Conservation (phyloP, 192 early-diverging fungal genomes). For the Dimargaris cristalligena region DNA sequence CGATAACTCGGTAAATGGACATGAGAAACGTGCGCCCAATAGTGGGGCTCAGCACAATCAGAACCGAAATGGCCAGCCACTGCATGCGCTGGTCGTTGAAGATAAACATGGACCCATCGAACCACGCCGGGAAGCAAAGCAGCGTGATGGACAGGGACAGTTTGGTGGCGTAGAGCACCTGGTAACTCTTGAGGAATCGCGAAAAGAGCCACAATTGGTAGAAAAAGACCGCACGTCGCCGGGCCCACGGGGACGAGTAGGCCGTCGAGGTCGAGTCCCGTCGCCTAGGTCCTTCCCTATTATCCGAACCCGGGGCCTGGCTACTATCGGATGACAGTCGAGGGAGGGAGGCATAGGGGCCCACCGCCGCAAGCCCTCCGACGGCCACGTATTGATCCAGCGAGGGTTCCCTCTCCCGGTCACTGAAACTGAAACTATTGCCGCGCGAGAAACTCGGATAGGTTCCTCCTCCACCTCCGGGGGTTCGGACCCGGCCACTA, state of each 20-base stretch:
- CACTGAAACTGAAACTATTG: not conserved
- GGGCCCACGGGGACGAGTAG: not conserved
- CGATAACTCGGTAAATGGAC: constrained; percentile 3
- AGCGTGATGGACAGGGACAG: not conserved
- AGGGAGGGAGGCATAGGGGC: not conserved
- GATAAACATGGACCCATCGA: not conserved
- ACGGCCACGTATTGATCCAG: not conserved
- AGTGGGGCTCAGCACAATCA: constrained; percentile 3
- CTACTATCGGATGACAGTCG: not conserved
- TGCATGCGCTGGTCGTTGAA: not conserved
- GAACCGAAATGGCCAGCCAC: not conserved
- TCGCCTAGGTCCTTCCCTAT: not conserved
- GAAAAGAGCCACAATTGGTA: constrained; percentile 1
- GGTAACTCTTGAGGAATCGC: not conserved
- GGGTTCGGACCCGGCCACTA: not conserved
- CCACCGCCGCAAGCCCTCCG: not conserved
- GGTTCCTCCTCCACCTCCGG: not conserved
- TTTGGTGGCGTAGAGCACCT: not conserved
- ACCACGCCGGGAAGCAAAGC: not conserved
- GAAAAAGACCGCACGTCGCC: not conserved
- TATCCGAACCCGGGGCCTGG: not conserved
- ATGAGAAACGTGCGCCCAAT: not conserved
- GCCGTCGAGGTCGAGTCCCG: not conserved
- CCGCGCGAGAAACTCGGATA: not conserved
- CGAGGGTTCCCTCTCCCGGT: not conserved